Conservation (phyloP, 805 yeast species). For the Kuraishia borneana region DNA sequence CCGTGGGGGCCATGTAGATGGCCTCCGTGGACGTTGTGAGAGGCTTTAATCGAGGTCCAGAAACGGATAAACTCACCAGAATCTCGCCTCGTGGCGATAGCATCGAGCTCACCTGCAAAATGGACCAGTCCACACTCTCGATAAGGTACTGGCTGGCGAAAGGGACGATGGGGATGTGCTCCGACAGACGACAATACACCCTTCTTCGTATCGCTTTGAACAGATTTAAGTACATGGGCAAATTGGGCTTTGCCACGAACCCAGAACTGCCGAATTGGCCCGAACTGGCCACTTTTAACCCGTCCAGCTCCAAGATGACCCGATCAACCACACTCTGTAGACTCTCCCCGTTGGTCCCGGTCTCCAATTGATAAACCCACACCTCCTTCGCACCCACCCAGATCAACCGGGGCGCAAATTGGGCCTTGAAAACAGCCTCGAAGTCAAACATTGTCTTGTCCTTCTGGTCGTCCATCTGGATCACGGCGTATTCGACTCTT, state of each 20-base stretch:
- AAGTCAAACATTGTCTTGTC: slow-evolving; percentile 12
- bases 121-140: slow-evolving; percentile 9
- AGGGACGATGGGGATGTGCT: slow-evolving; percentile 20
- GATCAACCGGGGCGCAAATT: background rate
- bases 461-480: slow-evolving; percentile 12
- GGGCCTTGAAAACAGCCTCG: background rate
- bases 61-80: slow-evolving; percentile 20
- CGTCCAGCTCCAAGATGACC: slow-evolving; percentile 6
- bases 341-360: background rate
- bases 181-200: background rate
- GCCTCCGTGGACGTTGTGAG: slow-evolving; percentile 22
- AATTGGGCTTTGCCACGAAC: slow-evolving; percentile 14
- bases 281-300: slow-evolving; percentile 15
- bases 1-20: slow-evolving; percentile 43
- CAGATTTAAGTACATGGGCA: slow-evolving; percentile 30
- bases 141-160: slow-evolving; percentile 25
- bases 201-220: slow-evolving; percentile 28
- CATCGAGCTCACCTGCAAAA: slow-evolving; percentile 36
- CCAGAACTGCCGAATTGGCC: slow-evolving; percentile 14
- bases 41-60: slow-evolving; percentile 8
- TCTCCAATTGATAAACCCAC: background rate
- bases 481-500: slow-evolving; percentile 18
- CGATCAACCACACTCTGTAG: background rate
- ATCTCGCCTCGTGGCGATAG: slow-evolving; percentile 34
- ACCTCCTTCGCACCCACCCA: background rate